These are phyloP conservation scores for Cyberlindnera nakhonratchasimensis DNA, from an alignment of 805 yeast genomes.

Conservation along the genomic window DNA sequence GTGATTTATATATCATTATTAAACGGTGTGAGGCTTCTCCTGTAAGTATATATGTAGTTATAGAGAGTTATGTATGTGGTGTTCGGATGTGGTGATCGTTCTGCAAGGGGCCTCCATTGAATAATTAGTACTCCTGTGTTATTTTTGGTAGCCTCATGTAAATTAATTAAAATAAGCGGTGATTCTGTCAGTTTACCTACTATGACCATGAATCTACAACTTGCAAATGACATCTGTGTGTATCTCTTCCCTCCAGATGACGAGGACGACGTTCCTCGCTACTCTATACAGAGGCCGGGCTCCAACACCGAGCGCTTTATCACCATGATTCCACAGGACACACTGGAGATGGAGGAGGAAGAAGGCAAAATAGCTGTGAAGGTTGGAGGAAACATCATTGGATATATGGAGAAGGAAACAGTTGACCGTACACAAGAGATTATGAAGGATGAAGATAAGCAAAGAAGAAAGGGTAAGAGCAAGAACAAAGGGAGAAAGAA, in stretches of 20 bases:
- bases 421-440: background rate
- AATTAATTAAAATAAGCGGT: no score
- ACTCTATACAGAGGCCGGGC: constrained; percentile 20
- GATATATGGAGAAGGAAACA: background rate
- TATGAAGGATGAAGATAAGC: no score
- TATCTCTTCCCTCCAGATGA: constrained; percentile 30
- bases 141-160: no score
- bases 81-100: background rate
- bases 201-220: constrained; percentile 6
- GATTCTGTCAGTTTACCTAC: no score
- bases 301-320: constrained; percentile 16
- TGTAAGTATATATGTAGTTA: no score
- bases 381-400: constrained; percentile 9
- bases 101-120: no score
- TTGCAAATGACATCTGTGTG: constrained; percentile 6
- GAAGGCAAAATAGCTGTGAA: constrained; percentile 2
- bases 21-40: background rate
- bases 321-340: constrained; percentile 16
- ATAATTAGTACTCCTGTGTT: no score
- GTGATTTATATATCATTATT: background rate
- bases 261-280: constrained; percentile 27
- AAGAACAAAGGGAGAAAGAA: background rate
- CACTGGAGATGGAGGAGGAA: background rate
- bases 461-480: background rate
- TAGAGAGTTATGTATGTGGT: no score